Base-by-base conservation (phyloP, 352 stramenopile genomes). In the Globisporangium yorkense region DNA sequence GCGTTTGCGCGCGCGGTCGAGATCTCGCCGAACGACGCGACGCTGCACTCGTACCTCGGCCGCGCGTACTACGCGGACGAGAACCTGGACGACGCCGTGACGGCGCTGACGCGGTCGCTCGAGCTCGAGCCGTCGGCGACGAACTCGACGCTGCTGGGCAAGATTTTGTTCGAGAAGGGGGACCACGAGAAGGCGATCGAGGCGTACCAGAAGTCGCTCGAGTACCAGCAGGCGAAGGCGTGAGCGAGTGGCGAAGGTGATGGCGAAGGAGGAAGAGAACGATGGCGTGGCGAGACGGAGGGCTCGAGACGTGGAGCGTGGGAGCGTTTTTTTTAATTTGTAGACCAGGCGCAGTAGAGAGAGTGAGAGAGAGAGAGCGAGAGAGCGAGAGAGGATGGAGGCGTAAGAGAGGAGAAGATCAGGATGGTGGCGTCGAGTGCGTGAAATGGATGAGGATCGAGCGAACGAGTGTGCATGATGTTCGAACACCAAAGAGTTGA, bases 81-180 rank as follows among this genome's bases (percentile, higher is more conserved):
- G 56, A 91, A 92, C 56, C 60, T 94, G 48, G 85, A 94, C 37
- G 77, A 87, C 40, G 85, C 85, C 12, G 72, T 91, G 43, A 48
- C 67, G 39, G 75, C 80, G 51, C 82, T 94, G 40, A 59, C 75
- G 8, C 72, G 65, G 54, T 92, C 85, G 40, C 55, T 94, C 8
- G 72, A 84, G 27, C 62, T 92, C 29, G 83, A 92, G 65, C 72
- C 82, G 45, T 87, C 77, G n/a, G 85, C 83, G 3, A 87, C 83
- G 6, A 92, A 93, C 64, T 92, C 74, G 61, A 94, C 85, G 40
- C 61, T 94, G 55, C 62, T 93, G 41, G 85, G 85, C 52, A 93
- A 94, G 66, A 92, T 94, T 51, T 64, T 93, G 31, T 94, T 93
- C 52, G 85, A 94, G 56, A 92, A 92, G 59, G 85, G 85, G 10